These are phyloP conservation scores for Xanthoparmelia taractica DNA, from an alignment of 495 filamentous ascomycete species.

Conservation along the genomic window DNA sequence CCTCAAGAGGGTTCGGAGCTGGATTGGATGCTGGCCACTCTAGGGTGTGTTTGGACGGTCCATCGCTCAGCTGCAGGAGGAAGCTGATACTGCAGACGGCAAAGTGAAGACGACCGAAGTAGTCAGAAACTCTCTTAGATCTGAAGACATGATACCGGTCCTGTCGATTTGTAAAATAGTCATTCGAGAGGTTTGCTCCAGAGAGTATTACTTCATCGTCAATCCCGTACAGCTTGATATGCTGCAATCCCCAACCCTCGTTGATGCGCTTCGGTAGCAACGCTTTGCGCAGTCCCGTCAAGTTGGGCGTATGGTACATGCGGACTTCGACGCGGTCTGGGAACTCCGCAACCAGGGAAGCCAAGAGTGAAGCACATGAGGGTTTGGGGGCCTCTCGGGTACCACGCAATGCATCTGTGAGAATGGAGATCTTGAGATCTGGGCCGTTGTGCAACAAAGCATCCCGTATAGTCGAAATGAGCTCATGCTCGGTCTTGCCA, in stretches of 20 bases:
- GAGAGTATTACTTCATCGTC: conserved; percentile 96
- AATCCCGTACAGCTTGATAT: conserved; percentile 97
- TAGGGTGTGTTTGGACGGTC: conserved; percentile 58
- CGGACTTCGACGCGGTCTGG: conserved; percentile 81
- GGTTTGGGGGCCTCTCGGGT: conserved; percentile 83
- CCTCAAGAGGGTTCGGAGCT: conserved; percentile 59
- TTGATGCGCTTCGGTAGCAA: conserved; percentile 84
- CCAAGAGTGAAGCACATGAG: conserved; percentile 84
- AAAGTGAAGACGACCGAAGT: conserved; percentile 70
- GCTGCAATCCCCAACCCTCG: conserved; percentile 96
- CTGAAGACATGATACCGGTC: conserved; percentile 91
- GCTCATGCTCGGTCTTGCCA: conserved; percentile 84
- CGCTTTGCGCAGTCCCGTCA: conserved; percentile 79
- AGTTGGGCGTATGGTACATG: conserved; percentile 96
- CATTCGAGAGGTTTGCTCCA: conserved; percentile 84
- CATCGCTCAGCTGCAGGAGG: conserved; percentile 54
- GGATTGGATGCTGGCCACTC: conserved; percentile 73
- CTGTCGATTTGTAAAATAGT: conserved; percentile 94
- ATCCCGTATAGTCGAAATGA: conserved; percentile 70
- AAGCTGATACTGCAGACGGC: conserved; percentile 75
- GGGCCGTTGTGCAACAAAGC: conserved; percentile 69
- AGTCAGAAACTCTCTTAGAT: conserved; percentile 67
- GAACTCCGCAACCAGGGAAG: conserved; percentile 70
- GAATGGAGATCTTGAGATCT: conserved; percentile 73
- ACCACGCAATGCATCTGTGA: conserved; percentile 88